phyloP scores from a whole-genome alignment of 106 monocot genomes.

The Alisma plantagoaquatica region DNA sequence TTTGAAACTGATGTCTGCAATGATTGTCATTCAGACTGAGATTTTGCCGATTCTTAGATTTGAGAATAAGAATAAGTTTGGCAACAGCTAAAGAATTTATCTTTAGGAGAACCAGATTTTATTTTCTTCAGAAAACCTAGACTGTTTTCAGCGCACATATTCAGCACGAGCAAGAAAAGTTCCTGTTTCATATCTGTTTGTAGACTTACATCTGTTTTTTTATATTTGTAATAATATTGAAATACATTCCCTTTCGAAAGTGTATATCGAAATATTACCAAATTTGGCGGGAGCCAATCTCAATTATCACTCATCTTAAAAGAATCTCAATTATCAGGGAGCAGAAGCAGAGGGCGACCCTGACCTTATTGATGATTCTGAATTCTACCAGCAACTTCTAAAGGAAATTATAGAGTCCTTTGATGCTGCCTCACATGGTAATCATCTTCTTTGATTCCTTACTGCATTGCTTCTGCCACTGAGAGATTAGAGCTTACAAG shows the following conservation, averaged over 20 bases:
- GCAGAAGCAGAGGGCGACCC: conserved; percentile 54
- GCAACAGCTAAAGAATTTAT: too few species aligned
- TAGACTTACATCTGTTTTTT: background rate
- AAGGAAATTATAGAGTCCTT: conserved; percentile 91
- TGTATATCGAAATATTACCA: background rate
- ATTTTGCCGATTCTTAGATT: too few species aligned
- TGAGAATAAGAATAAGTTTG: too few species aligned
- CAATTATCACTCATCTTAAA: background rate
- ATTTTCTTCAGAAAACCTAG: too few species aligned
- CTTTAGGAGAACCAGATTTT: too few species aligned
- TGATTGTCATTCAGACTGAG: too few species aligned
- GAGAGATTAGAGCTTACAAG: too few species aligned
- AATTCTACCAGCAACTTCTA: conserved; percentile 91
- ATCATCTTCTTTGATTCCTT: background rate
- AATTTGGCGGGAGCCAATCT: too few species aligned
- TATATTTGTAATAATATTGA: too few species aligned
- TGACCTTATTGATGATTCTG: conserved; percentile 91
- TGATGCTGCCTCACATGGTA: conserved; percentile 63
- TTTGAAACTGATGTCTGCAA: too few species aligned
- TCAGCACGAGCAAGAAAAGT: background rate
- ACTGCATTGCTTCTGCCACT: background rate
- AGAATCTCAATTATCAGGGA: conserved; percentile 28
- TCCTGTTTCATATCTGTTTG: background rate
- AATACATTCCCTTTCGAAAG: too few species aligned
- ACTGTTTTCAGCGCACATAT: background rate